Evolutionary conservation across 495 filamentous ascomycete species (phyloP), one percentile per base, ranked within the genome.

Genomic region (Monascus purpureus): DNA sequence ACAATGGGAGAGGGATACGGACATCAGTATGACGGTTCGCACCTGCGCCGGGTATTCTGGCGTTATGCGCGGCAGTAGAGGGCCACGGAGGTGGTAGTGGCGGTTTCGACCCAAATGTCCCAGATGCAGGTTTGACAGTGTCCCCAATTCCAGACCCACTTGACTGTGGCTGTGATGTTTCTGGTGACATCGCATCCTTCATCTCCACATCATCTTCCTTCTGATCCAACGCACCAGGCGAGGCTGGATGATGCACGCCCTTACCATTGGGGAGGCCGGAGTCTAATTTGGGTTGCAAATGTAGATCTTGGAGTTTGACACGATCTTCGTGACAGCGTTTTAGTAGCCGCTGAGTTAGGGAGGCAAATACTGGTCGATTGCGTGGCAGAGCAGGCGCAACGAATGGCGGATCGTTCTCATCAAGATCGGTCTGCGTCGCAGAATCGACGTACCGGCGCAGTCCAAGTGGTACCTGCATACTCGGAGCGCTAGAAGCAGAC

Each of bases 321-420:
- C 64, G 56, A 37, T 68, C 63, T 29, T 45, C 42, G 42, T 53
- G 54, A 38, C 58, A 66, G 17, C 63, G 57, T 17, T 61, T 50
- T 14, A 70, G 34, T 5, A 70, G 45, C 5, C 61, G 59, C 27
- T 62, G 52, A 0, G 52, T 57, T 22, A 63, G 39, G 6, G 65
- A 57, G 12, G 57, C 40, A 42, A 51, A 59, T 25, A 25, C 43
- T 25, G 39, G 40, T 25, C 41, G 45, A 32, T 31, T 41, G 13
- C 29, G 36, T 3, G 45, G 36, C 5, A 42, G 32, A 3, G 37
- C 16, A 11, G 35, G 13, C 15, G 42, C 30, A 2, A 32, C 33
- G 23, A 40, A 40, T 14, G 42, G 45, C 4, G 38, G 39, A 31
- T 61, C 60, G 30, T 46, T 32, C 17, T 47, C 47, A 19, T 62